These are phyloP conservation scores for Pseudozyma thailandica DNA, from an alignment of 1,284 basidiomycete species.

Conservation along the genomic window DNA sequence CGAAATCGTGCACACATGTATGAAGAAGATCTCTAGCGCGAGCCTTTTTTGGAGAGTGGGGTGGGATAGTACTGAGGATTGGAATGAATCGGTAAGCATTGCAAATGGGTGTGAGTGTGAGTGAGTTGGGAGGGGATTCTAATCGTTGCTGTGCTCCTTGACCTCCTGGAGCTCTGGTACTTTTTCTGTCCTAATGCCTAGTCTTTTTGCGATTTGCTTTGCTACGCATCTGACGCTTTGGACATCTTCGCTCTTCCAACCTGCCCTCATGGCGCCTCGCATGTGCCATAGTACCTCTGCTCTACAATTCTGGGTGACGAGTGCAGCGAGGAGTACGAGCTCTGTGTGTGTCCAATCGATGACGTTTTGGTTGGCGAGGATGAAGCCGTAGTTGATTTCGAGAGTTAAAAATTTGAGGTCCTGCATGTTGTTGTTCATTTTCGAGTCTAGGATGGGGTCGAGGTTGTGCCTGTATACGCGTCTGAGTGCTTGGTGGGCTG, in stretches of 20 bases:
- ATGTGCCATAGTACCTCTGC: slow-evolving; percentile 43
- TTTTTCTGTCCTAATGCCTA: slow-evolving; percentile 13
- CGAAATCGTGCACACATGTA: slow-evolving; percentile 1
- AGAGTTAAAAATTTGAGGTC: slow-evolving; percentile 40
- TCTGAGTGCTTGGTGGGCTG: slow-evolving; percentile 2
- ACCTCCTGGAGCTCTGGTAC: slow-evolving; percentile 21
- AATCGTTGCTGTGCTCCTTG: slow-evolving; percentile 18
- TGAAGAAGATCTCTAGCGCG: not conserved
- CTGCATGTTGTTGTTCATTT: slow-evolving; percentile 31
- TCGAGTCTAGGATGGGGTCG: slow-evolving; percentile 9
- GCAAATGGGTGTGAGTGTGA: not conserved
- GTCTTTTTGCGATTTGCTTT: slow-evolving; percentile 9
- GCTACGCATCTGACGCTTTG: slow-evolving; percentile 4
- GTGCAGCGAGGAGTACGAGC: slow-evolving; percentile 23
- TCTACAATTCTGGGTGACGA: slow-evolving; percentile 23
- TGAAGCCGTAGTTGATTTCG: slow-evolving; percentile 49
- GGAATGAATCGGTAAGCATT: not conserved
- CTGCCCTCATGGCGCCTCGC: slow-evolving; percentile 27
- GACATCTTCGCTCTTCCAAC: slow-evolving; percentile 29
- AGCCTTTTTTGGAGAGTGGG: no score
- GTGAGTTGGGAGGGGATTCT: not conserved
- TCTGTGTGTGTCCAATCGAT: slow-evolving; percentile 29
- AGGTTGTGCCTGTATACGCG: slow-evolving; percentile 43
- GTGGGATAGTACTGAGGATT: no score
- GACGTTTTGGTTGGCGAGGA: slow-evolving; percentile 10